phyloP scores from a whole-genome alignment of 2,329 filamentous ascomycete species.

The Sporothrix sp. region DNA sequence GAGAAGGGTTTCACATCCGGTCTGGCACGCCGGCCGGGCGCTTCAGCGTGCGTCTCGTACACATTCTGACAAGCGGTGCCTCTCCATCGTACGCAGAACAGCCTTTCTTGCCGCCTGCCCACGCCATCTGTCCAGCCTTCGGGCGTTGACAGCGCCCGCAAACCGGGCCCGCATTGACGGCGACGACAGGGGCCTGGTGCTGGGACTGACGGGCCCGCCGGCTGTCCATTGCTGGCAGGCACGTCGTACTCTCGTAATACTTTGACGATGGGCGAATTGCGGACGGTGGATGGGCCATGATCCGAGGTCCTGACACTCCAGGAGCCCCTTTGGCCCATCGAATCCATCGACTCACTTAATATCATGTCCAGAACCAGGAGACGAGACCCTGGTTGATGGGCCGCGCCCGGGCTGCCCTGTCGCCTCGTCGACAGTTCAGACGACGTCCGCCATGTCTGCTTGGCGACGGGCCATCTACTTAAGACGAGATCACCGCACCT shows the following conservation, averaged over 20 bases:
- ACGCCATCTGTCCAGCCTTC: too few relatives aligned
- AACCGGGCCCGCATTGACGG: constrained; percentile 1
- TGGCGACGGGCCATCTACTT: constrained; percentile 3
- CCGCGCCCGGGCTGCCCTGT: background rate
- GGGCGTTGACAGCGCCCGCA: background rate
- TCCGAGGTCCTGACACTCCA: constrained; percentile 1
- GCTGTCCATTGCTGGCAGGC: too few relatives aligned
- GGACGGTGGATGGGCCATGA: background rate
- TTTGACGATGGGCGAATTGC: too few relatives aligned
- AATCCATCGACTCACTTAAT: too few relatives aligned
- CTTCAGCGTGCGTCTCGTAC: background rate
- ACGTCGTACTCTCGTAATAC: too few relatives aligned
- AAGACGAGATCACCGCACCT: background rate
- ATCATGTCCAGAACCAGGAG: background rate
- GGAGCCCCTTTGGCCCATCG: background rate
- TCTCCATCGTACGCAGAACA: too few relatives aligned
- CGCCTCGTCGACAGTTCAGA: background rate
- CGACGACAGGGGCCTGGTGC: background rate
- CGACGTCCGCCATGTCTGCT: background rate
- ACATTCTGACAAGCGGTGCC: background rate
- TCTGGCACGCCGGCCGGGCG: background rate
- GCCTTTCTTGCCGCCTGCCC: too few relatives aligned
- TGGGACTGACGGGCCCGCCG: too few relatives aligned
- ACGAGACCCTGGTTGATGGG: background rate
- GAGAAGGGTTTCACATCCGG: background rate